phyloP scores from a whole-genome alignment of 805 yeast species.

The Ascoidea asiatica region DNA sequence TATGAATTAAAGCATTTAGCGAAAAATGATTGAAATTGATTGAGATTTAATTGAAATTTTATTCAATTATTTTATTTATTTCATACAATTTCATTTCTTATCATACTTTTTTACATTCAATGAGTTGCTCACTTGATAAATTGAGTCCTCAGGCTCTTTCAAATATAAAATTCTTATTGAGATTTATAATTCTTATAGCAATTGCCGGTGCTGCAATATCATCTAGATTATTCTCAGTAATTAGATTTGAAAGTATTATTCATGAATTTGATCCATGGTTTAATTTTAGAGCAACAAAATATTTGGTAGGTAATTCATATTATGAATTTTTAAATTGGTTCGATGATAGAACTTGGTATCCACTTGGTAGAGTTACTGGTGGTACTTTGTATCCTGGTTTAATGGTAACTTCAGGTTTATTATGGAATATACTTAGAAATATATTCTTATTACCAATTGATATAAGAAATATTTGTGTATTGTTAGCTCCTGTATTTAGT shows the following conservation, averaged over 20 bases:
- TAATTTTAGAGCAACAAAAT: conserved; percentile 92
- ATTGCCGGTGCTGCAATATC: conserved; percentile 88
- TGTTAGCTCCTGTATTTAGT: conserved; percentile 93
- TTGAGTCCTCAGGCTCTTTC: neutral
- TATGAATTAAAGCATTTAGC: too few species aligned
- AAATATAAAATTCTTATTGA: conserved; percentile 29
- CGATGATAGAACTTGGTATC: conserved; percentile 98
- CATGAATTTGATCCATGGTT: conserved; percentile 98
- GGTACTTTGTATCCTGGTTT: conserved; percentile 97
- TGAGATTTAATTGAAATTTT: too few species aligned
- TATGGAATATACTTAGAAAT: conserved; percentile 59
- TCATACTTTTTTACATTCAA: too few species aligned
- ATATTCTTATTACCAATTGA: conserved; percentile 72
- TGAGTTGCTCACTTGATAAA: too few species aligned
- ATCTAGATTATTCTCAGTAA: conserved; percentile 89
- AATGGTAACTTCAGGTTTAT: conserved; percentile 92
- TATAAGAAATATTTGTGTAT: conserved; percentile 89
- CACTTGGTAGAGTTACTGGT: conserved; percentile 97
- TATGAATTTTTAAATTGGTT: conserved; percentile 96
- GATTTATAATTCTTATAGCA: conserved; percentile 53
- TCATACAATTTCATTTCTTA: too few species aligned
- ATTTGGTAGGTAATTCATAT: conserved; percentile 69
- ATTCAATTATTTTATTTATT: too few species aligned
- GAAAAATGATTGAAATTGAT: too few species aligned
- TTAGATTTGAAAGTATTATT: conserved; percentile 89